A percentile compares a stretch with the other conserved stretches of the same genome.
phyloP scores from a whole-genome alignment of 2,329 filamentous ascomycete genomes.

The Pseudocercospora macadamiae region DNA sequence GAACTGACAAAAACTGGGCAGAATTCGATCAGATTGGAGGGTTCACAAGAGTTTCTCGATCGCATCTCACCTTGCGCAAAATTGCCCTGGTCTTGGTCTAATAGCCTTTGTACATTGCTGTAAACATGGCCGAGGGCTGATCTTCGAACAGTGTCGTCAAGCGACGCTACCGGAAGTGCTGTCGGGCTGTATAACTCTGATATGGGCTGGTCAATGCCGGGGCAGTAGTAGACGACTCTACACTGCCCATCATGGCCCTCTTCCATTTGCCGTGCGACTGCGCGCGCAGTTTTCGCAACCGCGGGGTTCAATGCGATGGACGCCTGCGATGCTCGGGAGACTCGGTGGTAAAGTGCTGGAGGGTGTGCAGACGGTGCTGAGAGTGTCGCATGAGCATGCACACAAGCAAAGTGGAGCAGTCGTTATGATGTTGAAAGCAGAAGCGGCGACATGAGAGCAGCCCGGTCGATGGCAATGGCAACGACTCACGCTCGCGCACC shows the following conservation, averaged over 20 bases:
- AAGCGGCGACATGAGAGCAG: constrained; percentile 16
- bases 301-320: constrained; percentile 1
- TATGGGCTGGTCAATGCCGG: constrained; percentile 26
- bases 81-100: constrained; percentile 38
- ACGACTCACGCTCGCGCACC: constrained; percentile 2
- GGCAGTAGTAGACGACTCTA: constrained; percentile 39
- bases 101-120: constrained; percentile 34
- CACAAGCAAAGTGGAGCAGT: neutral
- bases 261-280: constrained; percentile 34
- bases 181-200: constrained; percentile 30
- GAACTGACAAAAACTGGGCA: constrained; percentile 36
- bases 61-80: constrained; percentile 35
- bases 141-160: constrained; percentile 8
- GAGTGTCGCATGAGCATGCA: neutral
- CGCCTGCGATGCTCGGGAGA: constrained; percentile 2
- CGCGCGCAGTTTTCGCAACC: constrained; percentile 3
- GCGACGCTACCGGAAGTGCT: constrained; percentile 20
- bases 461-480: constrained; percentile 15
- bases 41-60: neutral
- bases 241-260: constrained; percentile 31
- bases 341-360: neutral
- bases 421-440: constrained; percentile 9
- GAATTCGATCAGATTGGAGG: neutral
- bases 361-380: neutral
- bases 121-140: constrained; percentile 26